These are phyloP conservation scores for Boletus semigastroideus DNA, from an alignment of 1,284 basidiomycete genomes.

Conservation along the genomic window DNA sequence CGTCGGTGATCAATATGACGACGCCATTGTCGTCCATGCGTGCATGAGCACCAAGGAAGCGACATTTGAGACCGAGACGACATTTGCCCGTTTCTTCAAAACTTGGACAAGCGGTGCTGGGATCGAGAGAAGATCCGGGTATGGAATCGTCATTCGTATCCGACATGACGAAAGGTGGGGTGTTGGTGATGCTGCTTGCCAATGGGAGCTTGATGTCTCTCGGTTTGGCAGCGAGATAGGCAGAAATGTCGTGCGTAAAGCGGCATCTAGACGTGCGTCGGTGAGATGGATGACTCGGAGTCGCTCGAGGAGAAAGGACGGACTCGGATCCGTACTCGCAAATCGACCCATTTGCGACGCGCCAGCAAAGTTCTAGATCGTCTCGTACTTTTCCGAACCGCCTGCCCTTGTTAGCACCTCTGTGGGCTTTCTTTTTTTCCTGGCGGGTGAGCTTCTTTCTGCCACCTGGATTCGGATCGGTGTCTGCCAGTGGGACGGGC, in stretches of 20 bases:
- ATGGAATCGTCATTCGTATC: not conserved
- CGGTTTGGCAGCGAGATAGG: constrained; percentile 78
- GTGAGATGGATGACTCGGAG: not conserved
- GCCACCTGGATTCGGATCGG: constrained; percentile 34
- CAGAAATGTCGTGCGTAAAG: constrained; percentile 76
- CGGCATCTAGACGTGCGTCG: constrained; percentile 57
- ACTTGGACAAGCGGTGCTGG: constrained; percentile 65
- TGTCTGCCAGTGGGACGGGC: constrained; percentile 24
- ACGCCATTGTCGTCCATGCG: constrained; percentile 41
- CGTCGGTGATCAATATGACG: constrained; percentile 49
- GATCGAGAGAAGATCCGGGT: constrained; percentile 42
- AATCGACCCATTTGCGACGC: constrained; percentile 57
- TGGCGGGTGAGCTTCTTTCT: constrained; percentile 52
- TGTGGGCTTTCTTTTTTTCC: constrained; percentile 72
- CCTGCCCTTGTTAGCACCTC: constrained; percentile 78
- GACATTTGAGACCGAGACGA: constrained; percentile 86
- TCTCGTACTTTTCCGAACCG: constrained; percentile 71
- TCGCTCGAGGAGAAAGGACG: constrained; percentile 26
- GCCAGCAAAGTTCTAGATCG: constrained; percentile 76
- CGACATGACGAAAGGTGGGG: constrained; percentile 48
- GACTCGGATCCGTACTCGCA: constrained; percentile 69
- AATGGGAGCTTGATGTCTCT: constrained; percentile 66
- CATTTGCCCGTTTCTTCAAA: constrained; percentile 79
- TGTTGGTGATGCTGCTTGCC: constrained; percentile 38
- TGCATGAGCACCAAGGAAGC: constrained; percentile 81